Base-by-base conservation (phyloP, 371 early-diverging fungal genomes). In the Lichtheimia hyalospora region DNA sequence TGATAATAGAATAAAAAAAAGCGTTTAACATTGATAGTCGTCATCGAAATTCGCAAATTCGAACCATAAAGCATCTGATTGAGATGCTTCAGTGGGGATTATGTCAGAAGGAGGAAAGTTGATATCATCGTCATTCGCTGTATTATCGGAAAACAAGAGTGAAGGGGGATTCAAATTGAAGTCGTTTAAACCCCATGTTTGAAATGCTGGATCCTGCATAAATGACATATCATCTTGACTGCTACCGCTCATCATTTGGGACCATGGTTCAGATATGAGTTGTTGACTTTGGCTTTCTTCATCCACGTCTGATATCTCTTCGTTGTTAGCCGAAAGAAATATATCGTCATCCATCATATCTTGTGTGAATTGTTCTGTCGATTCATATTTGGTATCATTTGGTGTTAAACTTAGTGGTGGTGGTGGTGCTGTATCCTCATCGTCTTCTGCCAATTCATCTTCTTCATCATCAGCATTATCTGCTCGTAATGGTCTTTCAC, bases 31-130 rank as follows among this genome's bases (percentile, higher is more conserved):
- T 13, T 57, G 66, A 54, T 68, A 72, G 40, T 75, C 75, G 41
- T 75, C 70, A 34, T 71, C 72, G 54, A 75, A 75, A 41, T 72
- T 75, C 10, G 75, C 73, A 64, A 75, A 75, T 60, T 75, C 63
- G 56, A 70, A 75, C 75, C 75, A 75, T 27, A 59, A 42, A 7
- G 59, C n/a, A 25, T 59, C 59, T 5, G 50, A 20, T 15, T 25
- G 34, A 2, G 52, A 5, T 2, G 46, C 4, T 15, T 55, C 53
- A 21, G 61, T 21, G 1, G 62, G 56, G n/a, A 55, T 14, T 18
- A 55, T n/a, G 27, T 62, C 62, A 14, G 57, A 57, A 46, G 52
- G 27, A 15, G 61, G 52, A 15, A 50, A 40, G 1, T 27, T 34
- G 2, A 40, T 34, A n/a, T 69, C 63, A 41, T 69, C 72, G 5